Conservation (phyloP, 1,284 basidiomycete genomes). For the Pholiota adiposa region DNA sequence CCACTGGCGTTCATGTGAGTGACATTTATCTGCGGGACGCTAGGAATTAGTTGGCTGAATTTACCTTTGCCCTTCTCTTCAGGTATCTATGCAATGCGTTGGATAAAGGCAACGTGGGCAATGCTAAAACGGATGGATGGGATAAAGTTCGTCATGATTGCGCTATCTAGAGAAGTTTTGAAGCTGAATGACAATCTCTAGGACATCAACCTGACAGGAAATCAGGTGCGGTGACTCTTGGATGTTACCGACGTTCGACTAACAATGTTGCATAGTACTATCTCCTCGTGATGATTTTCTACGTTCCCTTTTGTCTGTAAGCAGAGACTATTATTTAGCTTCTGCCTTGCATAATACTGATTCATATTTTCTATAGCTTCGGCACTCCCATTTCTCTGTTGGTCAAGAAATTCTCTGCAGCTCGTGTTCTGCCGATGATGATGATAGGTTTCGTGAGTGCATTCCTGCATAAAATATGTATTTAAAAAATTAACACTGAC, state of each 20-base stretch:
- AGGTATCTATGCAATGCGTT: conserved; percentile 56
- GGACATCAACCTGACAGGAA: conserved; percentile 43
- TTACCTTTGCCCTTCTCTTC: background rate
- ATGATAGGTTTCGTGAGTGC: conserved; percentile 50
- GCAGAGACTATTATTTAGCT: conserved; percentile 13
- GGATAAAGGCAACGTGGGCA: conserved; percentile 59
- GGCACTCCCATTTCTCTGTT: conserved; percentile 52
- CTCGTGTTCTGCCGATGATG: conserved; percentile 49
- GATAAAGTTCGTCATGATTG: conserved; percentile 35
- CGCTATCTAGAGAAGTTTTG: background rate
- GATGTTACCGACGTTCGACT: background rate
- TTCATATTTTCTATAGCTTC: conserved; percentile 33
- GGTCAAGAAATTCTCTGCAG: conserved; percentile 52
- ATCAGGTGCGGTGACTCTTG: conserved; percentile 35
- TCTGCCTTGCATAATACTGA: background rate
- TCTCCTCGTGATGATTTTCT: conserved; percentile 53
- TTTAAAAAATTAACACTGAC: no score
- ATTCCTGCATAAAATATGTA: no score
- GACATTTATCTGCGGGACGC: background rate
- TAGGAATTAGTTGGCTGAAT: no score
- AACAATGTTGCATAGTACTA: conserved; percentile 43
- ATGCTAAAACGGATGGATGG: conserved; percentile 56
- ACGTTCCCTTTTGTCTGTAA: conserved; percentile 51
- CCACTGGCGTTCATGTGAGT: conserved; percentile 46
- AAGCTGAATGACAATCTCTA: conserved; percentile 15